Evolutionary conservation across 805 yeast species (phyloP), one percentile per base, ranked within the genome.

Genomic region (Middelhovenomyces tepae): DNA sequence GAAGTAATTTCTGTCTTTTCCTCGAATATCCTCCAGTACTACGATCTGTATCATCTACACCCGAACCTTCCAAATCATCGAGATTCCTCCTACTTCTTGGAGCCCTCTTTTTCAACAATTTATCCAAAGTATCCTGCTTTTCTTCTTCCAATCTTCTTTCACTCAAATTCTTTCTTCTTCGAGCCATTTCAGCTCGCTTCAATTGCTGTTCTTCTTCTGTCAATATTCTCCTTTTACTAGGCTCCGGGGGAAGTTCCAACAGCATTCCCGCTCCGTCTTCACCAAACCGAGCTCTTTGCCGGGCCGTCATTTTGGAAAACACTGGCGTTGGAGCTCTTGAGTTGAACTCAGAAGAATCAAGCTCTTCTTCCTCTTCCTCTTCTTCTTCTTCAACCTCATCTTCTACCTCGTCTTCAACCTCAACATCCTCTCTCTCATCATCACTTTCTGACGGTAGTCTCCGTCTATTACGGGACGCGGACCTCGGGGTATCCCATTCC

Each of bases 91-190:
- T 36, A 9, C 44, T 27, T 23, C 51, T 48, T 14, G 74, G 75
- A 1, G 95, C 95, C 42, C 95, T 69, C 55, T 87, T 75, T 57
- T 83, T 78, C 43, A 89, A 64, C 43, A 89, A 62, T 54, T 83
- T 84, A 54, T 89, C 89, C 43, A 89, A 67, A 0, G 96, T 87
- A 43, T 89, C 96, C 50, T 78, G 73, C 53, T 91, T 91, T 56
- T 91, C 97, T 54, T 84, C 95, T 50, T 87, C 96, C 25, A 84
- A 60, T 43, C 79, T 75, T 59, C 79, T 78, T 48, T 78, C 86
- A 45, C 78, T 76, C 47, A 85, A 69, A 51, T 89, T 87, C 54
- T 81, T 82, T 44, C 98, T 68, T 55, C 86, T 75, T 47, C 97
- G 70, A 0, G 95, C 89, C 47, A 74, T 77, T 53, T 89, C 98